Conservation (phyloP, 2,329 filamentous ascomycete genomes). For the Diaporthe humulicola region DNA sequence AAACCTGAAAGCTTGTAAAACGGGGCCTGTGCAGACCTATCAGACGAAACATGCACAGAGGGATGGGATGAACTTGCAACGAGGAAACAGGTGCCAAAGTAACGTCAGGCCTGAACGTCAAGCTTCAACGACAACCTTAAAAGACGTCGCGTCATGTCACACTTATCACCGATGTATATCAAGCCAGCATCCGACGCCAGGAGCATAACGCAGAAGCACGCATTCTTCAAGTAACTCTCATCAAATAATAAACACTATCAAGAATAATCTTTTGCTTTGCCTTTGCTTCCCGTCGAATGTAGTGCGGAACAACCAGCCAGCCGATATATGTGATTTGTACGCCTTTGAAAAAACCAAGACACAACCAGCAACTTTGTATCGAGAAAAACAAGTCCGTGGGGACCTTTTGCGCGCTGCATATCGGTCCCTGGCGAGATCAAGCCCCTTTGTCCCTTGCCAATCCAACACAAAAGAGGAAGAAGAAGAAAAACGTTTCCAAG, state of each 20-base stretch:
- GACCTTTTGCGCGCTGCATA: constrained; percentile 20
- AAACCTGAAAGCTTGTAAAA: constrained; percentile 6
- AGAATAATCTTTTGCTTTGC: constrained; percentile 32
- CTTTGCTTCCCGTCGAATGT: constrained; percentile 22
- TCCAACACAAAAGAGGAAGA: constrained; percentile 3
- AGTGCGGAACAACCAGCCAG: constrained; percentile 35
- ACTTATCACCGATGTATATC: background rate
- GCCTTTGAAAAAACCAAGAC: constrained; percentile 31
- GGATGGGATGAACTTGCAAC: constrained; percentile 4
- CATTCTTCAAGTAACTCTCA: constrained; percentile 27
- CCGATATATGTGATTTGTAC: constrained; percentile 39
- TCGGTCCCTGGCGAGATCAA: constrained; percentile 21
- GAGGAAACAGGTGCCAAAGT: background rate
- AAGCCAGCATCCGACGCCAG: background rate
- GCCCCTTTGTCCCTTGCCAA: constrained; percentile 26
- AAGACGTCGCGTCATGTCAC: background rate
- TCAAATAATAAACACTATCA: constrained; percentile 39
- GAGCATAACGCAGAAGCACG: too few relatives aligned
- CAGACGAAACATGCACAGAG: constrained; percentile 1
- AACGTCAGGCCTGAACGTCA: background rate
- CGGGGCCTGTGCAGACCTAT: background rate
- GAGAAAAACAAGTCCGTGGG: constrained; percentile 31
- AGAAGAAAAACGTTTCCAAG: background rate
- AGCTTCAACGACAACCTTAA: background rate
- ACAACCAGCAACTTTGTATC: constrained; percentile 37